Percentiles rank a stretch among this genome's conserved stretches.
Conservation (phyloP, 768 basidiomycete species). For the Harrya chromipes region DNA sequence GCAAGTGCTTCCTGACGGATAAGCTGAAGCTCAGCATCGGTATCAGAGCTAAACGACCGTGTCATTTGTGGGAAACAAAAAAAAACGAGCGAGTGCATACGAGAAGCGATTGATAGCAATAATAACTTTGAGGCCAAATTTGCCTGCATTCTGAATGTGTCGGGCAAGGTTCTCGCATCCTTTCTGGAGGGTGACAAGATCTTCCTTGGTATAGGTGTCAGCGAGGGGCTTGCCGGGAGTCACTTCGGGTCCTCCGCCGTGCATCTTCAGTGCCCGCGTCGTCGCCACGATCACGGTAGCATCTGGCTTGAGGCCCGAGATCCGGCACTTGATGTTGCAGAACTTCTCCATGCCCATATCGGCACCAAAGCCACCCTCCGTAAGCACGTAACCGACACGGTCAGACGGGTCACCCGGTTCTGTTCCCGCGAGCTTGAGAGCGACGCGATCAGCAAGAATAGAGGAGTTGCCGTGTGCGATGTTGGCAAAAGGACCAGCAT, state of each 20-base stretch:
- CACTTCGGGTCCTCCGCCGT: conserved; percentile 96
- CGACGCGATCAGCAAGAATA: conserved; percentile 95
- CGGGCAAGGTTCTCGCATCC: conserved; percentile 91
- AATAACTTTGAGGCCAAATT: conserved; percentile 95
- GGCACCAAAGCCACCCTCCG: conserved; percentile 97
- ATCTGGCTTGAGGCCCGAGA: conserved; percentile 90
- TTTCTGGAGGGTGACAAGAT: conserved; percentile 83
- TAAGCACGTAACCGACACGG: conserved; percentile 91
- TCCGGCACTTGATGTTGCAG: conserved; percentile 98
- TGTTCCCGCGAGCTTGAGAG: conserved; percentile 93
- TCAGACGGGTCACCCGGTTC: conserved; percentile 84
- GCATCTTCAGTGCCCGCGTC: conserved; percentile 98
- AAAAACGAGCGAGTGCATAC: conserved; percentile 46
- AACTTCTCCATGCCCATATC: conserved; percentile 99
- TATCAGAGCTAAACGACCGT: conserved; percentile 63
- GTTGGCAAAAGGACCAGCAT: conserved; percentile 98
- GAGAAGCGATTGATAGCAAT: conserved; percentile 94
- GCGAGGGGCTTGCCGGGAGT: conserved; percentile 93
- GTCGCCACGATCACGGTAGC: conserved; percentile 96
- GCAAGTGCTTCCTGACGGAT: conserved; percentile 75
- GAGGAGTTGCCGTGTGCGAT: conserved; percentile 99
- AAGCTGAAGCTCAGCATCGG: conserved; percentile 83
- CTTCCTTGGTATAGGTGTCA: conserved; percentile 92
- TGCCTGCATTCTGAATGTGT: conserved; percentile 92
- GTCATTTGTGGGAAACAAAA: neutral